Percentiles rank a stretch among this genome's conserved stretches.
Conservation (phyloP, 148 eudicot genomes). For the Beta vulgaris region DNA sequence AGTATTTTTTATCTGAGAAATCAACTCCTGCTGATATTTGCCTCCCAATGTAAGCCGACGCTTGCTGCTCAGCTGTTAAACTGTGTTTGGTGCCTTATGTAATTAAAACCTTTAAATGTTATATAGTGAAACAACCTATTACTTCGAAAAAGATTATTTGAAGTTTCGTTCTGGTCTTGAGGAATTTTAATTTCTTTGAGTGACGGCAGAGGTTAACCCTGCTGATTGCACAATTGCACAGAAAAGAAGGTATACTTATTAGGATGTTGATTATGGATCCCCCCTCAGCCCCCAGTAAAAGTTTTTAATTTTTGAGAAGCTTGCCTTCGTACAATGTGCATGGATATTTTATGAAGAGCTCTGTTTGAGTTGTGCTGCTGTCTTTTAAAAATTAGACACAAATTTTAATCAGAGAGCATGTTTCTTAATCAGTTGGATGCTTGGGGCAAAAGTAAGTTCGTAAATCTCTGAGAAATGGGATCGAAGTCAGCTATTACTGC, state of each 20-base stretch:
- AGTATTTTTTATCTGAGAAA: constrained; percentile 30
- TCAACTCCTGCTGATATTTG: constrained; percentile 26
- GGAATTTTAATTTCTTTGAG: background rate
- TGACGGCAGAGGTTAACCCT: background rate
- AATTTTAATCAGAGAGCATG: no score
- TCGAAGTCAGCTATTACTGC: background rate
- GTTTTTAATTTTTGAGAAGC: background rate
- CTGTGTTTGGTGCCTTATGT: constrained; percentile 21
- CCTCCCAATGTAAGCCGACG: constrained; percentile 37
- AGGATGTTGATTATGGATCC: background rate
- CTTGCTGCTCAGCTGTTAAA: constrained; percentile 31
- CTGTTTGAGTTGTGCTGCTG: background rate
- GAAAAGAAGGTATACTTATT: background rate
- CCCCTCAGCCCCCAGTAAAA: background rate
- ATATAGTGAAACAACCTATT: background rate
- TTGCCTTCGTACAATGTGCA: background rate
- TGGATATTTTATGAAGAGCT: background rate
- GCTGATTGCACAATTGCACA: background rate
- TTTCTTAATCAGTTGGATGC: no score
- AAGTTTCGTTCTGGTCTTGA: constrained; percentile 9
- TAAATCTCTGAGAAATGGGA: background rate
- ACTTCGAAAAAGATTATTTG: background rate
- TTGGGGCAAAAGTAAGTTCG: no score
- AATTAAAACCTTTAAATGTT: background rate
- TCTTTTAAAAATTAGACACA: background rate